Percentiles rank a stretch among this genome's conserved stretches.
Conservation (phyloP, 164 flowering plant species). For the Stephania yunnanensis region DNA sequence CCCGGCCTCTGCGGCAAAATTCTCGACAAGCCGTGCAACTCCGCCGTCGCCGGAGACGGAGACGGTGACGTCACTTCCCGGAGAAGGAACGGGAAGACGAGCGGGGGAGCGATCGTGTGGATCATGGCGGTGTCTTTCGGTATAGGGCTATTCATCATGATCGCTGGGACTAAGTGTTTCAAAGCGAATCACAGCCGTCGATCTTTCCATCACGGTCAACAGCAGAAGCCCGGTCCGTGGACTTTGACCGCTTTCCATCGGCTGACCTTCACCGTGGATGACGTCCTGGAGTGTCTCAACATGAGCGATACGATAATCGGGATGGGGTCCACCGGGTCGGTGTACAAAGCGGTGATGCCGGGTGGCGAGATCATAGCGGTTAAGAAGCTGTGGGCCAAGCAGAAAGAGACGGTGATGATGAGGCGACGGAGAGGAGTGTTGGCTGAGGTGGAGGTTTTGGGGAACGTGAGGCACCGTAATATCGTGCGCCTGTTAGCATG, state of each 20-base stretch:
- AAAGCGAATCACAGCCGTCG: conserved; percentile 35
- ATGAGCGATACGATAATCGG: conserved; percentile 71
- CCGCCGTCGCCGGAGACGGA: not conserved
- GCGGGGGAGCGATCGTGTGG: conserved; percentile 72
- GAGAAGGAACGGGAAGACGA: conserved; percentile 17
- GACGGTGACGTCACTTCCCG: not conserved
- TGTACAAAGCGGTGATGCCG: conserved; percentile 86
- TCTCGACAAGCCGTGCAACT: not conserved
- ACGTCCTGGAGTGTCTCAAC: conserved; percentile 60
- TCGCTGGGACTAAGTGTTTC: conserved; percentile 56
- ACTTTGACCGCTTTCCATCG: conserved; percentile 84
- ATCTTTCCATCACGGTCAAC: conserved; percentile 9
- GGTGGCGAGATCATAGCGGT: conserved; percentile 92
- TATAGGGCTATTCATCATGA: conserved; percentile 43
- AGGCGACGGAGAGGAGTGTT: conserved; percentile 56
- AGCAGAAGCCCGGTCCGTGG: conserved; percentile 44
- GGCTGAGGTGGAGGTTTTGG: conserved; percentile 93
- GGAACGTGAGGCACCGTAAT: conserved; percentile 88
- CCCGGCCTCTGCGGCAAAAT: conserved; percentile 45
- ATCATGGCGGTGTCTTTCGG: conserved; percentile 72
- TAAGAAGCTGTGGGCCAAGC: conserved; percentile 82
- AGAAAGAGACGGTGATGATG: conserved; percentile 38
- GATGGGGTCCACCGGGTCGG: conserved; percentile 88
- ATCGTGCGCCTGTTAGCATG: conserved; percentile 89
- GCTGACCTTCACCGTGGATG: conserved; percentile 78